A percentile compares a stretch with the other conserved stretches of the same genome.
These are phyloP conservation scores for Naganishia kalamii DNA, from an alignment of 768 basidiomycete genomes.

Conservation along the genomic window DNA sequence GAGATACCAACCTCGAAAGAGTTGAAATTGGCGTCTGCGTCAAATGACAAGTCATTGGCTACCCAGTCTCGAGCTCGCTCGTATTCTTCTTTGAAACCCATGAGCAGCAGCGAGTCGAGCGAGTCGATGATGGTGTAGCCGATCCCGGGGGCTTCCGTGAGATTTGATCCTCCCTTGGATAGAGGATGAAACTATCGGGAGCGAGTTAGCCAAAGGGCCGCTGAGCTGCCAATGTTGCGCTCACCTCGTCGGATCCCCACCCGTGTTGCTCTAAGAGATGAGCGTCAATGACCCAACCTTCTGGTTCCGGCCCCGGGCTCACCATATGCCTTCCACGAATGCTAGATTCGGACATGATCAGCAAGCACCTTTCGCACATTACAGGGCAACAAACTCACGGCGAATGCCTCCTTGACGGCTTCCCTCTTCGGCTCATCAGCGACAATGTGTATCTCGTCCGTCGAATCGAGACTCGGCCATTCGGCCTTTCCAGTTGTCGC, in stretches of 20 bases:
- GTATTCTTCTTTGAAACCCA: constrained; percentile 77
- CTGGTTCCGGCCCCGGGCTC: constrained; percentile 27
- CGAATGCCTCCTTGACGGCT: constrained; percentile 72
- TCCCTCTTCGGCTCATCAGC: constrained; percentile 62
- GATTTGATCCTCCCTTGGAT: constrained; percentile 64
- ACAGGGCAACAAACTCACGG: constrained; percentile 50
- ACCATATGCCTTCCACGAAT: constrained; percentile 85
- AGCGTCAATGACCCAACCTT: constrained; percentile 23
- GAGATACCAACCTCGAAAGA: constrained; percentile 71
- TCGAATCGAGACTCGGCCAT: constrained; percentile 5
- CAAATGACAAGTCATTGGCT: constrained; percentile 61
- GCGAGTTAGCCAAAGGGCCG: too few species aligned
- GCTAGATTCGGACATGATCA: constrained; percentile 49
- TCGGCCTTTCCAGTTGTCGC: not conserved
- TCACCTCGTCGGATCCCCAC: constrained; percentile 69
- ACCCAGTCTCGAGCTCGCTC: constrained; percentile 72
- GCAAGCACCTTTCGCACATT: too few species aligned
- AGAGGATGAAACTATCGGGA: constrained; percentile 84
- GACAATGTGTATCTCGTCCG: constrained; percentile 32
- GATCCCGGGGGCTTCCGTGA: constrained; percentile 66
- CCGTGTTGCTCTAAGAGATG: constrained; percentile 65
- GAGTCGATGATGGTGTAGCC: constrained; percentile 86
- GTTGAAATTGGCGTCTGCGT: constrained; percentile 70
- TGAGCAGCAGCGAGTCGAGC: constrained; percentile 76
- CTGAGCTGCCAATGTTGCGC: not conserved